Evolutionary conservation across 305 asterid genomes (phyloP).

Genomic region (Solanum aculeatissimum): DNA sequence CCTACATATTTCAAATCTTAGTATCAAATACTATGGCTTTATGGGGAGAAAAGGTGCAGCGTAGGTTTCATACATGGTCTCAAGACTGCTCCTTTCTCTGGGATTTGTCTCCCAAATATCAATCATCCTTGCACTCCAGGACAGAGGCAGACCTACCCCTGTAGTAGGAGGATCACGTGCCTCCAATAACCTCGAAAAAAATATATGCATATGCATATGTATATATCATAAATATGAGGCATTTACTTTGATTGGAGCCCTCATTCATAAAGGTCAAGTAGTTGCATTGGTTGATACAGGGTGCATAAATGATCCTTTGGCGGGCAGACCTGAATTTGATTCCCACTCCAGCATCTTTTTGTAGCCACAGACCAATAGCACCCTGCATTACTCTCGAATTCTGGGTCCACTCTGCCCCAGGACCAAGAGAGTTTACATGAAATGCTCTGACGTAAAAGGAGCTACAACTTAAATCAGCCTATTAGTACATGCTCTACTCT

Average conservation of each 20-base stretch:
- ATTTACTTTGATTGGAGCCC: neutral
- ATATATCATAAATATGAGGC: too few species aligned
- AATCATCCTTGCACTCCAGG: neutral
- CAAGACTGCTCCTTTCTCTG: neutral
- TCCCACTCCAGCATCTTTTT: neutral
- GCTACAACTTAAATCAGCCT: neutral
- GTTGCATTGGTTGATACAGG: neutral
- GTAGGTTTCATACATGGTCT: neutral
- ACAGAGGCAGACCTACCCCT: neutral
- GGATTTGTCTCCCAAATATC: neutral
- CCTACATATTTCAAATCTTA: neutral
- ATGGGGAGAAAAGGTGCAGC: neutral
- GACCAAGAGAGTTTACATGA: neutral
- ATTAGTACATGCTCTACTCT: neutral
- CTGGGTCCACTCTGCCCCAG: neutral
- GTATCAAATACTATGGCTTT: neutral
- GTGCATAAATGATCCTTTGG: neutral
- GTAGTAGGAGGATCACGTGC: neutral
- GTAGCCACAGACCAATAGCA: neutral
- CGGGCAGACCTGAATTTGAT: neutral
- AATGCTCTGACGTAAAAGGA: neutral
- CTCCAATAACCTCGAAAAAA: neutral
- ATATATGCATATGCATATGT: neutral
- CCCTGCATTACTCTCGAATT: neutral
- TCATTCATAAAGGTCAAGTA: neutral